Evolutionary conservation across 2,329 filamentous ascomycete genomes (phyloP).

Genomic region (Triangularia setosa): DNA sequence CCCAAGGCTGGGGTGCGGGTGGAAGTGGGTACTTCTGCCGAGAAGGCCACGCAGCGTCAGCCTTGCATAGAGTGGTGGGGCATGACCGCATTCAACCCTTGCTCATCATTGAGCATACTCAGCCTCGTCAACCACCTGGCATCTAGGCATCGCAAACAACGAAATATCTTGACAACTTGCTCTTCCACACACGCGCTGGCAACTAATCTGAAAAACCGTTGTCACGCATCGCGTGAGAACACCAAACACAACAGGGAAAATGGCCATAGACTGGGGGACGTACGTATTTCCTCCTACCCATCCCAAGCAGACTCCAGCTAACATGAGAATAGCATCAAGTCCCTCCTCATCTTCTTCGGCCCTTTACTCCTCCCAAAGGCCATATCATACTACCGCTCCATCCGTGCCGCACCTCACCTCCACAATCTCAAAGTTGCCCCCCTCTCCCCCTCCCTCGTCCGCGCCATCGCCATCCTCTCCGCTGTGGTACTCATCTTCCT

Average conservation of each 20-base stretch:
- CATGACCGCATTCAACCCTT: not conserved
- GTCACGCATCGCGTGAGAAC: not conserved
- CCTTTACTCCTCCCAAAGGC: slow-evolving; percentile 67
- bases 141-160: slow-evolving; percentile 6
- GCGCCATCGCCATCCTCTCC: slow-evolving; percentile 52
- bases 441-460: slow-evolving; percentile 51
- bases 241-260: slow-evolving; percentile 6
- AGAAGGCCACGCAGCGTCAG: not conserved
- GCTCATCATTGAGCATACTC: not conserved
- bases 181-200: not conserved
- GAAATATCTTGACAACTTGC: not conserved
- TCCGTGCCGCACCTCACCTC: slow-evolving; percentile 40
- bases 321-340: slow-evolving; percentile 43
- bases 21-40: not conserved
- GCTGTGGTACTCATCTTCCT: slow-evolving; percentile 47
- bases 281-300: slow-evolving; percentile 32
- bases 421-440: slow-evolving; percentile 51
- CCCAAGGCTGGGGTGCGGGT: not conserved
- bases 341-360: slow-evolving; percentile 60
- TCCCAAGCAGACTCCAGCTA: not conserved
- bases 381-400: slow-evolving; percentile 60
- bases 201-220: not conserved
- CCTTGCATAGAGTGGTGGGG: slow-evolving; percentile 4
- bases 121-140: slow-evolving; percentile 23
- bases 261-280: slow-evolving; percentile 45